Evolutionary conservation across 179 eudicot genomes (phyloP).

Genomic region (Nepenthes alata): DNA sequence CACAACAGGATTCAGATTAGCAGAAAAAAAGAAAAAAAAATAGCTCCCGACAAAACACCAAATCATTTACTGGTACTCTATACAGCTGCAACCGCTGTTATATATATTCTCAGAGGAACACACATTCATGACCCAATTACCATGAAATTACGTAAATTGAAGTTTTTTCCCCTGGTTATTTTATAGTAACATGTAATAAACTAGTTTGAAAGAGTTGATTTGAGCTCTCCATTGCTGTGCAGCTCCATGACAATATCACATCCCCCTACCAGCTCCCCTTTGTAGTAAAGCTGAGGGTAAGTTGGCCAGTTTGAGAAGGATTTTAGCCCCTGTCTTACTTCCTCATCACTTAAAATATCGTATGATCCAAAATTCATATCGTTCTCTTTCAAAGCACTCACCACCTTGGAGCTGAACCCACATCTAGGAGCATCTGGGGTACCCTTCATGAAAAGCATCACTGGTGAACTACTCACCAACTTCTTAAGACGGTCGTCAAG

Average conservation of each 20-base stretch:
- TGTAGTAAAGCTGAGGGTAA: conserved; percentile 86
- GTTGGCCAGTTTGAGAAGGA: conserved; percentile 92
- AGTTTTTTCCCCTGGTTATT: neutral
- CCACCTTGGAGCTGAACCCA: conserved; percentile 90
- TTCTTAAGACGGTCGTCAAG: conserved; percentile 51
- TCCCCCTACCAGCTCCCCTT: conserved; percentile 88
- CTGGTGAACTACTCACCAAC: conserved; percentile 42
- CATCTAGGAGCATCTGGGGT: conserved; percentile 74
- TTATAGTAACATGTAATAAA: neutral
- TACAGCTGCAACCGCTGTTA: no score
- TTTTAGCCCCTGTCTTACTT: conserved; percentile 79
- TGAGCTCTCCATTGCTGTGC: conserved; percentile 50
- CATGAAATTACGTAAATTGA: neutral
- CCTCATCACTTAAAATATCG: conserved; percentile 67
- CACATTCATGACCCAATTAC: no score
- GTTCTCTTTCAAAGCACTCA: conserved; percentile 58
- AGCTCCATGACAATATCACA: conserved; percentile 91
- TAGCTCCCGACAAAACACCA: no score
- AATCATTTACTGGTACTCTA: no score
- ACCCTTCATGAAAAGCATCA: conserved; percentile 94
- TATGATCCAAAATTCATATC: conserved; percentile 69
- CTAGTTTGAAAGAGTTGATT: conserved; percentile 63
- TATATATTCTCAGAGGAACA: no score
- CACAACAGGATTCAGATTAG: no score
- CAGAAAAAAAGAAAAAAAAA: no score